These are phyloP conservation scores for Turnera subulata DNA, from an alignment of 345 rosid genomes.

Conservation along the genomic window DNA sequence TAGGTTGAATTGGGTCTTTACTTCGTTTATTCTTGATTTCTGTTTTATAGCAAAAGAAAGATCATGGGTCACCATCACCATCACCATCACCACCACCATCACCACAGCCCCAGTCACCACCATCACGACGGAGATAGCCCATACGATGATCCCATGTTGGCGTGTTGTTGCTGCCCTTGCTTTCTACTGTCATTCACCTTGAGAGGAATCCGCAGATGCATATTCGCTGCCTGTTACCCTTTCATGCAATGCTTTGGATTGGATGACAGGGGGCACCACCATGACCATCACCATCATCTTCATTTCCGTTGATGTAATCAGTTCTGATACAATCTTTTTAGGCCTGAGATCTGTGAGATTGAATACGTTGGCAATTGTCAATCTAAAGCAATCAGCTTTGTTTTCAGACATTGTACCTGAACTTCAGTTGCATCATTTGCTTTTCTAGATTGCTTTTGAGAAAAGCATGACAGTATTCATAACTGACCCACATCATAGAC, in stretches of 20 bases:
- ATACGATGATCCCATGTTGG: slow-evolving; percentile 16
- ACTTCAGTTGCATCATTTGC: too few species aligned
- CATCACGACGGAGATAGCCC: slow-evolving; percentile 8
- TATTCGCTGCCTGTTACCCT: slow-evolving; percentile 28
- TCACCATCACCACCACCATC: too few species aligned
- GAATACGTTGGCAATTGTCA: too few species aligned
- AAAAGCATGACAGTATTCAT: too few species aligned
- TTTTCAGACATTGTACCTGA: too few species aligned
- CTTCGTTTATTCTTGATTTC: neutral
- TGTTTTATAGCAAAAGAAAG: slow-evolving; percentile 1
- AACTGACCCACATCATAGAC: too few species aligned
- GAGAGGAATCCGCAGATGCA: slow-evolving; percentile 27
- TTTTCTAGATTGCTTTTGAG: too few species aligned
- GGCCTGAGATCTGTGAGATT: too few species aligned
- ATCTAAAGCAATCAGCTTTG: too few species aligned
- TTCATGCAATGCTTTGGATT: slow-evolving; percentile 34
- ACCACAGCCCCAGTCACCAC: slow-evolving; percentile 9
- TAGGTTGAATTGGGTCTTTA: neutral
- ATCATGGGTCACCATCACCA: slow-evolving; percentile 15
- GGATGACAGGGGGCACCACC: slow-evolving; percentile 16
- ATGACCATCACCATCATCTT: slow-evolving; percentile 13
- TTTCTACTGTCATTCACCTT: slow-evolving; percentile 21
- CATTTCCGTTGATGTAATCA: neutral
- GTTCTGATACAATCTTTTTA: too few species aligned
- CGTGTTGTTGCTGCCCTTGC: slow-evolving; percentile 42